Conservation (phyloP, 352 stramenopile genomes). For the Phytophthora meadii region DNA sequence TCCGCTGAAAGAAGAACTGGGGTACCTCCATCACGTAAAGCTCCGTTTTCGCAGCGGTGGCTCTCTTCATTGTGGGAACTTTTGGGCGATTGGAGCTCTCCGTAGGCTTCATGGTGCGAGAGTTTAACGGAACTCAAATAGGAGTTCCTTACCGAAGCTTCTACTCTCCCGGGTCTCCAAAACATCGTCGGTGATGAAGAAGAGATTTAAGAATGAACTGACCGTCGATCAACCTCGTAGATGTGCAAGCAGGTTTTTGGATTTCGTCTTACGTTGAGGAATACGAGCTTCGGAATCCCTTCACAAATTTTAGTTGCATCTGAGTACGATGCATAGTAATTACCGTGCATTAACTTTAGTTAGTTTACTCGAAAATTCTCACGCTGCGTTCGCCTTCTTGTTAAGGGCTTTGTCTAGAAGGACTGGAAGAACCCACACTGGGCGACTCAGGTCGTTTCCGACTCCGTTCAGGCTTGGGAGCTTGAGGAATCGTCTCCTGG, state of each 20-base stretch:
- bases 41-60: conserved; percentile 24
- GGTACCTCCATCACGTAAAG: conserved; percentile 46
- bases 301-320: conserved; percentile 10
- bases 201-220: conserved; percentile 12
- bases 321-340: conserved; percentile 7
- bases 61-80: conserved; percentile 13
- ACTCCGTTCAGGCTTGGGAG: conserved; percentile 38
- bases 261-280: conserved; percentile 23
- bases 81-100: conserved; percentile 12
- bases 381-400: no score
- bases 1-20: conserved; percentile 49
- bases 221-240: neutral
- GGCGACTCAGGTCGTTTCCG: conserved; percentile 64
- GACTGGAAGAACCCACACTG: conserved; percentile 44
- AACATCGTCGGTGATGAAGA: conserved; percentile 11
- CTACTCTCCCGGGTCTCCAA: conserved; percentile 8
- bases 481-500: conserved; percentile 10
- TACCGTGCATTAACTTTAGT: no score
- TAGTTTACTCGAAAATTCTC: no score
- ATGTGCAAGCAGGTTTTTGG: conserved; percentile 1
- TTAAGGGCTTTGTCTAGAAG: conserved; percentile 36
- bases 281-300: conserved; percentile 5
- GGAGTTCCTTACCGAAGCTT: conserved; percentile 15
- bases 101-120: conserved; percentile 25
- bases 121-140: conserved; percentile 32